Evolutionary conservation across 1,139 yeast genomes (phyloP), one percentile per base, ranked within the genome.

Genomic region (Yamadazyma oceani): DNA sequence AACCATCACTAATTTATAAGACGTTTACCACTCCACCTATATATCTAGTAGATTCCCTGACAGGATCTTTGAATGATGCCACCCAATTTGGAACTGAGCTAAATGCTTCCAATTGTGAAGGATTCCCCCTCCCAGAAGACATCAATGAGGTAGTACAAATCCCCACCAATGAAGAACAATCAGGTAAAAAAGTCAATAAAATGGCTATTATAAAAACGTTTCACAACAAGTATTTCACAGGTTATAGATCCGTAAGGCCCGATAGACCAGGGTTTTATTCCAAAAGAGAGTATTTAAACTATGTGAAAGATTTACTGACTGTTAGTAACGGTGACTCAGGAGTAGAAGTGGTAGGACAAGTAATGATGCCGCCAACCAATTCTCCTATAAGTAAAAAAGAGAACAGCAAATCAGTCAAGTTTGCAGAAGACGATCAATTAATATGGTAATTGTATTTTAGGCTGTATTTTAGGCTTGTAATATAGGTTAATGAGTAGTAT

Each of bases 31-130:
- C 44, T 23, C 47, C 47, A 36, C 70, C 48, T 47, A 80, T 80
- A 38, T 71, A 75, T 49, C 60, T 82, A 30, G 88, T 84, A 26
- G 84, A 82, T 45, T 76, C 89, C 2, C 78, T 82, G 54, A 80
- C 82, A 17, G 89, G 89, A 0, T 69, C 70, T 38, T 52, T 80
- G 15, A 75, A 73, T 45, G 90, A 84, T 53, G 90, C 90, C 6
- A 83, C 90, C 4, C 78, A 75, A 46, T 83, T 78, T 57, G 92
- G 88, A 2, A 84, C 90, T 2, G 90, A 83, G 54, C 69, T 84
- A 34, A 84, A 84, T 54, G 75, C 87, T 0, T 69, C 77, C 26
- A 77, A 78, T 44, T 71, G 82, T 43, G 78, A 74, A 43, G 85
- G 84, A 8, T 74, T 83, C 39, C 85, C 85, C 5, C 57, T 80